Conservation (phyloP, 108 stramenopile species). For the Cyclotella choctawhatcheeana region DNA sequence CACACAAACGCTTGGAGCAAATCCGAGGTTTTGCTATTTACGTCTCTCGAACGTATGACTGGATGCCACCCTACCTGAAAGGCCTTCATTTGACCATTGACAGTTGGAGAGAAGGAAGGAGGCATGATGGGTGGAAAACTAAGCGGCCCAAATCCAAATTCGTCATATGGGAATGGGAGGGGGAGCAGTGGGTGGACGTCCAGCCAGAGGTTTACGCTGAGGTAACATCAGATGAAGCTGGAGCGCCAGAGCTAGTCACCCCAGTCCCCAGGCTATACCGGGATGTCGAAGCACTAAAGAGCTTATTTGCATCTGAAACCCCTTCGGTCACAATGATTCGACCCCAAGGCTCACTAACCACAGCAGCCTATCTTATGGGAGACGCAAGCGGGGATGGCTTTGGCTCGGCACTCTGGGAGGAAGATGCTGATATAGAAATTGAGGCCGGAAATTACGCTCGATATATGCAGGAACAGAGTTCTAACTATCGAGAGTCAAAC, state of each 20-base stretch:
- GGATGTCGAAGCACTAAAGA: not conserved
- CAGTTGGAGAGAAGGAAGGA: slow-evolving; percentile 37
- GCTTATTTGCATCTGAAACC: too few relatives aligned
- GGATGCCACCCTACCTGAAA: slow-evolving; percentile 54
- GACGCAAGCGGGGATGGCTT: too few relatives aligned
- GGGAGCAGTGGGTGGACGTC: not conserved
- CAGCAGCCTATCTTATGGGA: too few relatives aligned
- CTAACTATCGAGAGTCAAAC: slow-evolving; percentile 42
- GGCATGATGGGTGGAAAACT: slow-evolving; percentile 46
- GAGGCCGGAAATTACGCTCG: too few relatives aligned
- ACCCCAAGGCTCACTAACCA: too few relatives aligned
- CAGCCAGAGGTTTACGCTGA: not conserved
- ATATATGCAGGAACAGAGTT: too few relatives aligned
- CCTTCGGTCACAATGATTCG: too few relatives aligned
- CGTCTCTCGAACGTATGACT: too few relatives aligned
- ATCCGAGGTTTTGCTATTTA: slow-evolving; percentile 51
- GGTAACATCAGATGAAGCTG: not conserved
- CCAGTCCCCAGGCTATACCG: not conserved
- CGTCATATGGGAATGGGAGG: not conserved
- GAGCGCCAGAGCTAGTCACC: not conserved
- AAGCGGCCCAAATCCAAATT: not conserved
- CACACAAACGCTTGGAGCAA: not conserved
- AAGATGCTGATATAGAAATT: too few relatives aligned
- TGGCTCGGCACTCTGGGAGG: too few relatives aligned
- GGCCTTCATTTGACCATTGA: slow-evolving; percentile 54